Base-by-base conservation (phyloP, 176 grass and related monocot genomes). In the Lolium multiflorum region DNA sequence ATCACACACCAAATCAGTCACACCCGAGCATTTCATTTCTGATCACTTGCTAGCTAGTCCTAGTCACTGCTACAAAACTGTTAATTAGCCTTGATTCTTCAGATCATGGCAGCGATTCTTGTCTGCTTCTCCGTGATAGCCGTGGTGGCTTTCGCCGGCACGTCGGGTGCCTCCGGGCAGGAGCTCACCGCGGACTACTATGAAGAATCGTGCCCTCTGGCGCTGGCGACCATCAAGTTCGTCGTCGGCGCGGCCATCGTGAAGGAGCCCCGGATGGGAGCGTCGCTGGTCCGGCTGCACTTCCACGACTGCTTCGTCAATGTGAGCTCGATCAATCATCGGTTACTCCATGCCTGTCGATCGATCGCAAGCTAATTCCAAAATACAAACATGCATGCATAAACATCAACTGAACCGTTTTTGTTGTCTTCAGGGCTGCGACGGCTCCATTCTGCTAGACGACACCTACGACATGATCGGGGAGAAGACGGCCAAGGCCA, bases 251-350 rank as follows among this genome's bases (percentile, higher is more conserved):
- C 77, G 10, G 95, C 90, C 49, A 77, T 97, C 76, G 10, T 88
- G n/a, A 26, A 60, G 24, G 88, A 97, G 61, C 80, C 92, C 4
- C 67, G 95, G 81, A 94, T 97, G 88, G 92, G 95, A 9, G 90
- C 81, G 5, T 89, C 92, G 28, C 87, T 94, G 47, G 81, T 97
- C 58, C 90, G 95, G 22, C 25, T 97, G 62, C 95, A 97, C 78
- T 97, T 97, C 84, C 92, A 97, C 39, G 95, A 97, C 76, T 97
- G 95, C 90, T 84, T 94, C 69, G 92, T 91, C 82, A 94, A 94
- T 10, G 95, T 94, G 77, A 67, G 81, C 58, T 62, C 4, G 47
- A 75, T 75, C 72, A 2, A 2, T 48, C 11, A 21, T 47, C 11
- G 17, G 25, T 28, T 15, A 55, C 2, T 63, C 14, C 63, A 13